phyloP scores from a whole-genome alignment of 2,329 filamentous ascomycete genomes.

The Trichophyton verrucosum region DNA sequence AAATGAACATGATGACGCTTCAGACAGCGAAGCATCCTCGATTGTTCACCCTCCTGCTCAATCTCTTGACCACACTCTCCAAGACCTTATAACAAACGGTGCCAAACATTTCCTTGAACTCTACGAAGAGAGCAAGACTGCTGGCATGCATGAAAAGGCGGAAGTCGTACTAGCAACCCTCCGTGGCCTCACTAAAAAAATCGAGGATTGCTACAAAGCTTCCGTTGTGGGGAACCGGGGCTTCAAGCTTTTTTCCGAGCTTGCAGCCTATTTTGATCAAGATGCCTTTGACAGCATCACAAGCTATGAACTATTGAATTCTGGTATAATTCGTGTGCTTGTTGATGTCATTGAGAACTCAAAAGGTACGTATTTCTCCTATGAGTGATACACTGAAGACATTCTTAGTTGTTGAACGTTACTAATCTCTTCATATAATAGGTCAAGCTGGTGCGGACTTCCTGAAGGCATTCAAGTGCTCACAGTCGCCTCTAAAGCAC shows the following conservation, averaged over 20 bases:
- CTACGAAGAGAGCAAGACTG: slow-evolving; percentile 66
- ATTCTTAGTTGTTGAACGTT: neutral
- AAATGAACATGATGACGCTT: slow-evolving; percentile 41
- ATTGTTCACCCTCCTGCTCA: neutral
- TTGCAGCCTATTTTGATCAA: slow-evolving; percentile 76
- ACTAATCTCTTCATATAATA: slow-evolving; percentile 7
- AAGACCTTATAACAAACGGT: slow-evolving; percentile 59
- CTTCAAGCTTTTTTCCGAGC: slow-evolving; percentile 54
- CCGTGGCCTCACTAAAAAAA: slow-evolving; percentile 56
- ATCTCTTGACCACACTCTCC: slow-evolving; percentile 42
- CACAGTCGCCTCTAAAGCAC: slow-evolving; percentile 47
- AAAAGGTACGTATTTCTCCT: slow-evolving; percentile 29
- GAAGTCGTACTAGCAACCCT: slow-evolving; percentile 61
- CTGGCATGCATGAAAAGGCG: slow-evolving; percentile 66
- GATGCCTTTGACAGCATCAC: slow-evolving; percentile 88
- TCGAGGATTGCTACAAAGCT: slow-evolving; percentile 56
- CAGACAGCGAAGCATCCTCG: slow-evolving; percentile 56
- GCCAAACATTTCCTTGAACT: slow-evolving; percentile 73
- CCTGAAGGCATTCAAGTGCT: slow-evolving; percentile 80
- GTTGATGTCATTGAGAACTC: slow-evolving; percentile 69
- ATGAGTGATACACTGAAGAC: neutral
- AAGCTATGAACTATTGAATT: slow-evolving; percentile 84
- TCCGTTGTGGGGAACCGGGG: slow-evolving; percentile 36
- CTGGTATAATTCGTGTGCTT: slow-evolving; percentile 73
- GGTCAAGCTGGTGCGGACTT: slow-evolving; percentile 64